Conservation (phyloP, 495 filamentous ascomycete species). For the Aspergillus saccharolyticus region DNA sequence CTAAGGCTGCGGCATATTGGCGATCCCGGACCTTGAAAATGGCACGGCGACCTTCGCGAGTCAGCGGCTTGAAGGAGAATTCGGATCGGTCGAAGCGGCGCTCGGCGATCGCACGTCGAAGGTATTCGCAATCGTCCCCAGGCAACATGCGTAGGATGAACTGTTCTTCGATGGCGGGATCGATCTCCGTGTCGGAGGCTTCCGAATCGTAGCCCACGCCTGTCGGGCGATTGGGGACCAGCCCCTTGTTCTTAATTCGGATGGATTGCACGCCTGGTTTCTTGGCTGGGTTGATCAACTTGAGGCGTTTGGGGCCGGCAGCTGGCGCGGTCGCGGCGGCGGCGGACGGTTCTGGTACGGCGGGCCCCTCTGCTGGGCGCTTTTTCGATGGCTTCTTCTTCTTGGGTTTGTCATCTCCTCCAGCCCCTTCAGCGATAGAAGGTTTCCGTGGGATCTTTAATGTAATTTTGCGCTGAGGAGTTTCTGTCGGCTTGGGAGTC, state of each 20-base stretch:
- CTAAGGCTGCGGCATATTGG: constrained; percentile 72
- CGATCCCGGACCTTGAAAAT: constrained; percentile 63
- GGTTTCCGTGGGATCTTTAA: constrained; percentile 46
- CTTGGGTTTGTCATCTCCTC: constrained; percentile 24
- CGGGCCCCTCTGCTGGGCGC: constrained; percentile 32
- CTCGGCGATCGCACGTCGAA: constrained; percentile 65
- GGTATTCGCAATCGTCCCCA: constrained; percentile 76
- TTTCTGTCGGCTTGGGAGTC: constrained; percentile 23
- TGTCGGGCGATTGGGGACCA: constrained; percentile 54
- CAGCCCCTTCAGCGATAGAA: constrained; percentile 22
- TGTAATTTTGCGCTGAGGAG: constrained; percentile 42
- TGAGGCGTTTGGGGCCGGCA: constrained; percentile 40
- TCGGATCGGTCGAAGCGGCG: constrained; percentile 64
- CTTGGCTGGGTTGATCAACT: constrained; percentile 38
- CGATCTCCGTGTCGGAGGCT: constrained; percentile 79
- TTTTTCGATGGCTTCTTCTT: constrained; percentile 50
- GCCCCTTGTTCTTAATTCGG: constrained; percentile 54
- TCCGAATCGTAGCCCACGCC: constrained; percentile 98
- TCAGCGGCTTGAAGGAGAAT: constrained; percentile 73
- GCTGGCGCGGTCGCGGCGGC: constrained; percentile 9
- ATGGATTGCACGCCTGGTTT: constrained; percentile 42
- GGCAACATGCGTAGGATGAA: constrained; percentile 86
- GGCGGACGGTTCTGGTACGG: constrained; percentile 23
- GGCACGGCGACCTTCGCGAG: constrained; percentile 66
- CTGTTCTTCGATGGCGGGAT: constrained; percentile 82